A percentile compares a stretch with the other conserved stretches of the same genome.
Evolutionary conservation across 2,329 filamentous ascomycete genomes (phyloP).

Genomic region (Madurella fahalii): DNA sequence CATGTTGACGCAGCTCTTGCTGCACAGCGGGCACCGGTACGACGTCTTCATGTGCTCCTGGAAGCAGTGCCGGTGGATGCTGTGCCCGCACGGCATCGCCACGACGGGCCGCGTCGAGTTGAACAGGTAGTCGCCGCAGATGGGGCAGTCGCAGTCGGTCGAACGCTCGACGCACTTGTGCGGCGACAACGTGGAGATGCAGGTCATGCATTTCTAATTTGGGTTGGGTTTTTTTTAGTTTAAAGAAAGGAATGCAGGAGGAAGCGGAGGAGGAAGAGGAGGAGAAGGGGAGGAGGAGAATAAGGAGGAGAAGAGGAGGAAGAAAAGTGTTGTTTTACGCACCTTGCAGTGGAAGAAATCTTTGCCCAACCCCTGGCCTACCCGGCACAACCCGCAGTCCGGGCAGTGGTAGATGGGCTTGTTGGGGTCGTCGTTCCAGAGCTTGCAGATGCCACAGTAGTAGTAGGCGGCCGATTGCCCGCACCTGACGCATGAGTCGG

Average conservation of each 20-base stretch:
- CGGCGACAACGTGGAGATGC: conserved; percentile 76
- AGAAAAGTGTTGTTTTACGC: conserved; percentile 31
- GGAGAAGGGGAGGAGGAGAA: background rate
- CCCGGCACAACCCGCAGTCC: conserved; percentile 92
- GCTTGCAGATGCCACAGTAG: conserved; percentile 90
- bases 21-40: conserved; percentile 96
- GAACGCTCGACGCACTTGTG: conserved; percentile 94
- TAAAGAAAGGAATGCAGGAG: background rate
- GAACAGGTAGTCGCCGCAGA: conserved; percentile 96
- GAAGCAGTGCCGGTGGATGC: conserved; percentile 88
- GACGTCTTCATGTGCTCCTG: conserved; percentile 82
- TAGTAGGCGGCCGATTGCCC: conserved; percentile 77
- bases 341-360: conserved; percentile 99
- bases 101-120: conserved; percentile 84
- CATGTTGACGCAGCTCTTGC: conserved; percentile 96
- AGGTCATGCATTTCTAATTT: conserved; percentile 78
- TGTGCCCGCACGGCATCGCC: conserved; percentile 93
- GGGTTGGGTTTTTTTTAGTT: background rate
- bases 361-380: conserved; percentile 86
- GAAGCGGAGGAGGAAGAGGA: background rate
- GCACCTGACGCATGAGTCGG: conserved; percentile 73
- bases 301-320: too few relatives aligned
- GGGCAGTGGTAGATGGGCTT: conserved; percentile 95
- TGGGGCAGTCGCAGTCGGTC: conserved; percentile 93
- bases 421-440: conserved; percentile 90